phyloP scores from a whole-genome alignment of 495 filamentous ascomycete species.

The Aspergillus wentii region DNA sequence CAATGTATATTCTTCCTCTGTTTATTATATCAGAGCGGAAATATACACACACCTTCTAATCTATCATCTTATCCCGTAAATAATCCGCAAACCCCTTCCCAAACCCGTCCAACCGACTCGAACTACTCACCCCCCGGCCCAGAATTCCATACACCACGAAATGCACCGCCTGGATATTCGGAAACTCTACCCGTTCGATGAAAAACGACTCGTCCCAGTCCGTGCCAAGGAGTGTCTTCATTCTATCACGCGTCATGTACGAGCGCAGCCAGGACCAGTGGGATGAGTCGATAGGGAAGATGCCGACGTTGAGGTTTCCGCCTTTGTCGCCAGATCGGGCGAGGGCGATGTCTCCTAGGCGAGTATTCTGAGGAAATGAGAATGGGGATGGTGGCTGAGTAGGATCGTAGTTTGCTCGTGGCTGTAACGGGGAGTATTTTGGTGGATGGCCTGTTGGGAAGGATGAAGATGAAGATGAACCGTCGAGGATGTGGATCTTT shows the following conservation, averaged over 20 bases:
- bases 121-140: slow-evolving; percentile 45
- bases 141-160: slow-evolving; percentile 49
- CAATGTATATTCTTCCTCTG: no score
- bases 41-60: no score
- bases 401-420: slow-evolving; percentile 17
- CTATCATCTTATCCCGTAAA: slow-evolving; percentile 38
- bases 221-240: slow-evolving; percentile 28
- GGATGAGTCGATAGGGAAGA: slow-evolving; percentile 31
- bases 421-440: slow-evolving; percentile 7
- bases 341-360: slow-evolving; percentile 35
- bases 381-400: slow-evolving; percentile 1
- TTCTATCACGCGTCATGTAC: slow-evolving; percentile 29
- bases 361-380: slow-evolving; percentile 18
- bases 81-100: slow-evolving; percentile 51
- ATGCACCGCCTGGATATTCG: slow-evolving; percentile 35
- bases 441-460: slow-evolving; percentile 14
- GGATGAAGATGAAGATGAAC: background rate
- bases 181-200: slow-evolving; percentile 46
- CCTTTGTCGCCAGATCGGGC: slow-evolving; percentile 48
- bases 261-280: slow-evolving; percentile 43
- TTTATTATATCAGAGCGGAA: no score
- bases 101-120: slow-evolving; percentile 39
- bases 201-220: slow-evolving; percentile 32
- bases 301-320: slow-evolving; percentile 43
- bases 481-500: slow-evolving; percentile 13